Evolutionary conservation across 2,329 filamentous ascomycete species (phyloP).

Genomic region (Neocucurbitaria cava): DNA sequence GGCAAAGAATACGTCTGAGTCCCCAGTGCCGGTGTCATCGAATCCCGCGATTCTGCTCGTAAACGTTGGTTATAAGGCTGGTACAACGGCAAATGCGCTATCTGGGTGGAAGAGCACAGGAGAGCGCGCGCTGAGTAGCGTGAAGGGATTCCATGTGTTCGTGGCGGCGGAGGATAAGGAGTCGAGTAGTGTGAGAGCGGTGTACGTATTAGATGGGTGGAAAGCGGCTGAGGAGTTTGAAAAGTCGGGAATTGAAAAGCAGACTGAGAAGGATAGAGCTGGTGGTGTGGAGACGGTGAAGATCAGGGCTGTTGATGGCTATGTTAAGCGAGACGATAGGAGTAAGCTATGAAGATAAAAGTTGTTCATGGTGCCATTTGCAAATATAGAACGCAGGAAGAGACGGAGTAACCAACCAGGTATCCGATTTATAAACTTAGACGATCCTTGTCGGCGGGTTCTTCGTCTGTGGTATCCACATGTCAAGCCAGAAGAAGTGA

Average conservation of each 20-base stretch:
- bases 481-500: constrained; percentile 15
- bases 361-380: neutral
- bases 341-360: constrained; percentile 16
- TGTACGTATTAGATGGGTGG: constrained; percentile 9
- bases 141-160: constrained; percentile 11
- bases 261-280: neutral
- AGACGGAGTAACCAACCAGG: too few relatives aligned
- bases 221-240: constrained; percentile 16
- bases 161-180: constrained; percentile 20
- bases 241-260: constrained; percentile 12
- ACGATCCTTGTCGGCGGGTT: neutral
- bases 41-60: constrained; percentile 26
- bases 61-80: constrained; percentile 13
- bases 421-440: neutral
- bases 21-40: constrained; percentile 1
- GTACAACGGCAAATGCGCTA: constrained; percentile 2
- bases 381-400: too few relatives aligned
- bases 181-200: constrained; percentile 14
- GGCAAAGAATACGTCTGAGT: constrained; percentile 3
- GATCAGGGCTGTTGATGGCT: constrained; percentile 26
- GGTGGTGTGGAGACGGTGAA: constrained; percentile 14
- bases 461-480: constrained; percentile 20
- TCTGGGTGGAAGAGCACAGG: constrained; percentile 12
- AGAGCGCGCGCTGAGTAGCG: constrained; percentile 6
- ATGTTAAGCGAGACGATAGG: constrained; percentile 17